Conservation (phyloP, 331 rosid genomes). For the Arachis monticola region DNA sequence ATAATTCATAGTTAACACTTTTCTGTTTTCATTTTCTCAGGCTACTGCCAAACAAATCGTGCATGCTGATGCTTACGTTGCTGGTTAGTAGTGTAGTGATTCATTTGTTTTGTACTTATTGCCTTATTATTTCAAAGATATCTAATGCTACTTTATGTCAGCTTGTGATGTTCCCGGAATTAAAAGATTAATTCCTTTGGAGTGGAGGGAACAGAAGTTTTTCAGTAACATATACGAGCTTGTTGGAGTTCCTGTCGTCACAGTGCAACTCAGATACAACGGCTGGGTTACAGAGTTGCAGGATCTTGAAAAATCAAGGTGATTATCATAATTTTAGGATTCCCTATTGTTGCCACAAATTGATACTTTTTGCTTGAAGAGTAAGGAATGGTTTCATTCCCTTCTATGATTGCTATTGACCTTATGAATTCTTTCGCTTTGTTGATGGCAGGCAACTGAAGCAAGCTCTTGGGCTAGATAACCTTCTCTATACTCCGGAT, state of each 20-base stretch:
- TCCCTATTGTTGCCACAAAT: conserved; percentile 11
- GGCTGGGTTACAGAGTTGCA: conserved; percentile 99
- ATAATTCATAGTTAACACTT: conserved; percentile 18
- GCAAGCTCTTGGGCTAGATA: conserved; percentile 87
- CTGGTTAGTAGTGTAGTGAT: conserved; percentile 66
- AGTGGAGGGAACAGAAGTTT: conserved; percentile 83
- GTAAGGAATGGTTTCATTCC: conserved; percentile 7
- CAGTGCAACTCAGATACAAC: conserved; percentile 93
- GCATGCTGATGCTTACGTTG: conserved; percentile 94
- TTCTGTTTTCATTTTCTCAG: conserved; percentile 46
- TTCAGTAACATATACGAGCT: conserved; percentile 84
- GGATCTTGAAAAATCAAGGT: conserved; percentile 95
- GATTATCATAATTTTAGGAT: conserved; percentile 38
- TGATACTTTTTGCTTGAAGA: conserved; percentile 22
- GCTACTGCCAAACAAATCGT: conserved; percentile 84
- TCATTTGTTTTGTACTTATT: conserved; percentile 17
- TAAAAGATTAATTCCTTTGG: conserved; percentile 79
- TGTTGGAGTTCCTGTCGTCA: conserved; percentile 96
- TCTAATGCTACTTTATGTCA: conserved; percentile 51
- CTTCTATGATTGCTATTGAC: conserved; percentile 31
- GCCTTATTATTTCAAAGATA: conserved; percentile 17
- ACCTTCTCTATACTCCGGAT: conserved; percentile 97
- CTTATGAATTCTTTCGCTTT: conserved; percentile 43
- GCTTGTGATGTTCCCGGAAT: conserved; percentile 99
- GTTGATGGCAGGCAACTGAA: conserved; percentile 67